phyloP scores from a whole-genome alignment of 202 grass and related monocot genomes.

The Schoenoplectus tabernaemontani region DNA sequence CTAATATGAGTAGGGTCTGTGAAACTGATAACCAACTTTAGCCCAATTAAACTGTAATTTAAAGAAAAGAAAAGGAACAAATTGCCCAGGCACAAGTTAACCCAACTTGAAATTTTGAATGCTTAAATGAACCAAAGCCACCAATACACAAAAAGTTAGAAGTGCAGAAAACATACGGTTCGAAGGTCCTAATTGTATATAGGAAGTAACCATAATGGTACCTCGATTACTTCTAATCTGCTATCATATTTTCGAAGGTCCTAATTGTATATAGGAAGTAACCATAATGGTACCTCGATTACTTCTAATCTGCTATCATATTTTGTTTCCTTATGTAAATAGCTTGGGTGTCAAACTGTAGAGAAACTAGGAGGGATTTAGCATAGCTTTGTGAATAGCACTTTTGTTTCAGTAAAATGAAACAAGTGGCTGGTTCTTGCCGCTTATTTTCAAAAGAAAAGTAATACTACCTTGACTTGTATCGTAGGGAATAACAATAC shows the following conservation, averaged over 20 bases:
- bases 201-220: not conserved
- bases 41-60: slow-evolving; percentile 1
- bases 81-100: slow-evolving; percentile 10
- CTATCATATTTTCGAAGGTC: not conserved
- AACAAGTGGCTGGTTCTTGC: not conserved
- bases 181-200: not conserved
- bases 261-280: not conserved
- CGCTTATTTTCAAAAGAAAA: not conserved
- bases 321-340: not conserved
- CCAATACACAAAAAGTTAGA: slow-evolving; percentile 23
- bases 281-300: not conserved
- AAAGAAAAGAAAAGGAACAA: not conserved
- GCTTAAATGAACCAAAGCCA: slow-evolving; percentile 31
- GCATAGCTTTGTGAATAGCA: not conserved
- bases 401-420: not conserved
- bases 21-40: not conserved
- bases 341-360: too few species aligned
- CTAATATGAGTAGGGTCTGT: not conserved
- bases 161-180: not conserved
- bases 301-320: not conserved
- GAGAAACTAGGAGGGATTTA: too few species aligned
- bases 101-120: slow-evolving; percentile 19
- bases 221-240: not conserved
- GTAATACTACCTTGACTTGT: slow-evolving; percentile 23
- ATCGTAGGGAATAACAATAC: slow-evolving; percentile 18